Conservation (phyloP, 2,329 filamentous ascomycete genomes). For the Dactylonectria macrodidyma region DNA sequence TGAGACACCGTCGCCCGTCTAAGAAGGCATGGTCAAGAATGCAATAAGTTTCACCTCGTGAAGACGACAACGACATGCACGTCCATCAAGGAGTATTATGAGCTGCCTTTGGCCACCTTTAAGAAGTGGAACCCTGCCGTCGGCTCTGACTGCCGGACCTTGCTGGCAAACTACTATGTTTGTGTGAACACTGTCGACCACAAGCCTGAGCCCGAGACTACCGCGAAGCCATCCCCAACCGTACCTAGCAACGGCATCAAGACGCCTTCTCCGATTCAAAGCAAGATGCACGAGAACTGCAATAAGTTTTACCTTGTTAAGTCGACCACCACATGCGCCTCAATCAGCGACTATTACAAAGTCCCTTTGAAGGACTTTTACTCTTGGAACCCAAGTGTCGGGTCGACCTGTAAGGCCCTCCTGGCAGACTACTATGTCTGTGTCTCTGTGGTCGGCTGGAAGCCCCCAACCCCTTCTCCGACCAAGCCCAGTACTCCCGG, state of each 20-base stretch:
- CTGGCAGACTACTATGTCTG: constrained; percentile 17
- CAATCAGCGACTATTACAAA: not conserved
- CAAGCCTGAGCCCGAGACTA: not conserved
- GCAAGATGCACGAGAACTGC: constrained; percentile 13
- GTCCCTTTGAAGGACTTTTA: constrained; percentile 1
- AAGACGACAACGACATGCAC: constrained; percentile 1
- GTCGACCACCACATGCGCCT: constrained; percentile 12
- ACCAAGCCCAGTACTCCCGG: not conserved
- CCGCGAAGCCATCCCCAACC: not conserved
- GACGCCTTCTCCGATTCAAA: constrained; percentile 19
- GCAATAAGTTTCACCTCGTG: constrained; percentile 49
- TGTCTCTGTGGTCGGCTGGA: constrained; percentile 7
- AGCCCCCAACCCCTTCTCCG: constrained; percentile 1
- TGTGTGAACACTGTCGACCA: not conserved
- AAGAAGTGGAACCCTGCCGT: constrained; percentile 39
- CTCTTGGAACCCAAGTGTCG: constrained; percentile 25
- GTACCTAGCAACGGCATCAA: not conserved
- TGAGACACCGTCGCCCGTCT: constrained; percentile 48
- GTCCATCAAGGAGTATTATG: not conserved
- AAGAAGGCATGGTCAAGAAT: constrained; percentile 50
- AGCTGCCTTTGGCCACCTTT: constrained; percentile 36
- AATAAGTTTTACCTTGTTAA: constrained; percentile 20
- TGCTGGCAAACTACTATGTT: not conserved
- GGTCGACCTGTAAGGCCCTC: constrained; percentile 2
- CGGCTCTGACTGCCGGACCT: constrained; percentile 26